Conservation (phyloP, 2,329 filamentous ascomycete genomes). For the Arachnomyces sp. region DNA sequence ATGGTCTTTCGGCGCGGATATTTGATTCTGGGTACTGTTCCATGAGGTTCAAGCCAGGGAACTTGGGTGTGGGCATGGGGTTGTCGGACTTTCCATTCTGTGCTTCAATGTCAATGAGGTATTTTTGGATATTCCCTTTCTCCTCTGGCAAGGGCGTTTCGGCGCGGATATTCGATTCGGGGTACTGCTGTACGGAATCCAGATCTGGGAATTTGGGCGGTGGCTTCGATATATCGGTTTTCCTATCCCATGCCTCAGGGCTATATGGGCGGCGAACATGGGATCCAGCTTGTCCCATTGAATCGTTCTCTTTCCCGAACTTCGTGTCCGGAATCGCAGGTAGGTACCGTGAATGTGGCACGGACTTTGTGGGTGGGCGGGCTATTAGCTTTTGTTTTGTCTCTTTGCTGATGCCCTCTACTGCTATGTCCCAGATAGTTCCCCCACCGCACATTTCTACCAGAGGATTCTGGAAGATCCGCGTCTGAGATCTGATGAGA, state of each 20-base stretch:
- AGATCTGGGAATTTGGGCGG: no score
- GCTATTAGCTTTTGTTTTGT: background rate
- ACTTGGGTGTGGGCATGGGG: no score
- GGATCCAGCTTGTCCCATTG: background rate
- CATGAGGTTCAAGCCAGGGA: no score
- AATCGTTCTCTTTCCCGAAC: background rate
- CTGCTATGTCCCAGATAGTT: slow-evolving; percentile 5
- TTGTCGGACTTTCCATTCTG: no score
- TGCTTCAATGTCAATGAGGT: no score
- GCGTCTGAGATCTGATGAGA: no score
- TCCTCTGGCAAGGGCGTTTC: no score
- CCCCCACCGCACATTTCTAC: background rate
- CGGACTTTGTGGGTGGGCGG: background rate
- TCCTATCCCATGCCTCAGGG: slow-evolving; percentile 6
- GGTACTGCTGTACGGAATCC: no score
- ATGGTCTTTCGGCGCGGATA: no score
- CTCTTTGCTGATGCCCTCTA: slow-evolving; percentile 1
- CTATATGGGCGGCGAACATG: slow-evolving; percentile 7
- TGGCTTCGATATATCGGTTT: slow-evolving; percentile 1
- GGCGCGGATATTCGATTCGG: background rate
- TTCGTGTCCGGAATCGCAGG: background rate
- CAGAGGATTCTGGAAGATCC: background rate
- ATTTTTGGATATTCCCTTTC: no score
- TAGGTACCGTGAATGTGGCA: background rate
- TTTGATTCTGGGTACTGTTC: no score